Base-by-base conservation (phyloP, 352 stramenopile genomes). In the Pilasporangium apinafurcum region DNA sequence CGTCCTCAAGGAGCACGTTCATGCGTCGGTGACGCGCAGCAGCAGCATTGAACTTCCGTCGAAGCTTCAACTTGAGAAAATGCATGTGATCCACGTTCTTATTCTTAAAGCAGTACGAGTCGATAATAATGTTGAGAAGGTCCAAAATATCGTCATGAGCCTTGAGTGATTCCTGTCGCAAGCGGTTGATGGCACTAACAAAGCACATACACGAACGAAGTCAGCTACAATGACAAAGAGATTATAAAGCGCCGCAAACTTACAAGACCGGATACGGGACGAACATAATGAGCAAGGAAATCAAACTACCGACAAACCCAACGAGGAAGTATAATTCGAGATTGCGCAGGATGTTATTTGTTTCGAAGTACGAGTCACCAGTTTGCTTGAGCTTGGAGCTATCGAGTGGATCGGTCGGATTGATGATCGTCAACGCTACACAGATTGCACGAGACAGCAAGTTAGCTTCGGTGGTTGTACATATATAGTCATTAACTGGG, bases 81-180 rank as follows among this genome's bases (percentile, higher is more conserved):
- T 92, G 80, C 74, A 92, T 86, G 58, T 87, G 61, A 21, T 89
- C 74, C 21, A 86, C 58, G 42, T 88, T 86, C 59, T 89, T 91
- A 65, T 86, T 87, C 58, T 87, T 86, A 61, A 91, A 91, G 48
- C 79, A 91, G 62, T 91, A 91, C 30, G 76, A 83, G 48, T 91
- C 79, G 4, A 91, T 62, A 43, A 91, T 86, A 47, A 91, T 62
- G 43, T 91, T 88, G 8, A 88, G 65, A 22, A 91, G 48, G 28
- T 88, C 79, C 6, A 85, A 30, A 17, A 91, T 69, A 37, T 86
- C 76, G 0, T 67, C 68, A 4, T 67, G 68, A 0, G 63, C 63
- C 6, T 75, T 52, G 12, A 36, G 48, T 1, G 71, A 82, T 39
- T 91, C 73, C 3, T 61, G 43, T 8, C 69, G 68, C 10, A 91